Base-by-base conservation (phyloP, 768 basidiomycete species). In the Hericium erinaceus region DNA sequence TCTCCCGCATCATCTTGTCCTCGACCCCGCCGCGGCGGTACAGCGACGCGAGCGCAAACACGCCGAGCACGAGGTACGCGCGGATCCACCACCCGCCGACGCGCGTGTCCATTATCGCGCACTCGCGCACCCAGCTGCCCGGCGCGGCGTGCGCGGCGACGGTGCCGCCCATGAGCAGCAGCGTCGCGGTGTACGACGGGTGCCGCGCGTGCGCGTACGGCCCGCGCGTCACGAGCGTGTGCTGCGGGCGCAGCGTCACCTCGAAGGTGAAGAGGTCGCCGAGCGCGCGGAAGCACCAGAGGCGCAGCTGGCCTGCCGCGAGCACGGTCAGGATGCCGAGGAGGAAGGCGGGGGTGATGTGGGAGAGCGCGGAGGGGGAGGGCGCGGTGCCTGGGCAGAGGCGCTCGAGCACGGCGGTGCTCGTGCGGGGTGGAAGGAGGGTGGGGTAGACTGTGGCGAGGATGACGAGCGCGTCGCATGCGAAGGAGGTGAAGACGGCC, bases 171-270 rank as follows among this genome's bases (percentile, higher is more conserved):
- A n/a, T 16, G 8, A 20, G n/a, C n/a, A 16, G 20, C 8, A 46
- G 20, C 44, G 44, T 46, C n/a, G 60, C 62, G 54, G 57, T 57
- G 56, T 66, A 66, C 40, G 56, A 57, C 22, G 65, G 65, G 33
- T 66, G 65, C 22, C 65, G 63, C 38, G 66, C 65, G 26, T 56
- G 58, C 15, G 48, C 26, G 33, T 66, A 66, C 8, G 65, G 65
- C n/a, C 63, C 65, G 10, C 46, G 15, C 20, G 64, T 65, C 26
- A 66, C 59, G 11, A 66, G 61, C 40, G 54, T 55, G 39, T 66
- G 65, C 13, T 56, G 46, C 48, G 55, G 49, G 37, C 63, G 62
- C 37, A 66, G 9, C 0, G 60, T 54, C 11, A 63, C 28, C 33
- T 63, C 62, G 20, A 61, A 63, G 24, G 62, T 63, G 58, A 63